Evolutionary conservation across 306 rosid genomes (phyloP).

Genomic region (Vicia villosa): DNA sequence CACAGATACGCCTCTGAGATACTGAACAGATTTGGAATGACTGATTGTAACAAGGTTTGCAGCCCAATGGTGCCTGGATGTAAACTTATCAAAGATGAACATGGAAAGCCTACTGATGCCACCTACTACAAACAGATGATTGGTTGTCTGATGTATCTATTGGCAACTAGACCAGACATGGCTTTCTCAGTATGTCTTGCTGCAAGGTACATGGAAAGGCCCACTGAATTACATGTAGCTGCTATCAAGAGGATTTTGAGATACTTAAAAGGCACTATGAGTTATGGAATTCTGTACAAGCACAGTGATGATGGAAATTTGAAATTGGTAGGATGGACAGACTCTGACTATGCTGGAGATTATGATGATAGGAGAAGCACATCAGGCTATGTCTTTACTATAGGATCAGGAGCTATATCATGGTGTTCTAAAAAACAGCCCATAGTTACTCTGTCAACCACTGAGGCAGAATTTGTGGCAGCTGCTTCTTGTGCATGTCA

Average conservation of each 20-base stretch:
- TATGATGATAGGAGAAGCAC: background rate
- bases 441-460: no score
- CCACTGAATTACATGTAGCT: background rate
- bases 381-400: background rate
- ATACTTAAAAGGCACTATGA: background rate
- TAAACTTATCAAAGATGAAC: background rate
- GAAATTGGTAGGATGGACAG: background rate
- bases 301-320: background rate
- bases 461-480: no score
- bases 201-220: background rate
- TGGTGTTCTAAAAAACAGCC: no score
- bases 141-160: background rate
- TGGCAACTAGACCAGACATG: background rate
- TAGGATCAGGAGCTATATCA: no score
- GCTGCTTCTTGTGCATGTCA: no score
- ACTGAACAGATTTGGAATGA: background rate
- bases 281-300: background rate
- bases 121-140: background rate
- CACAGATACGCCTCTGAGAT: background rate
- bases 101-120: background rate
- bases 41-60: background rate
- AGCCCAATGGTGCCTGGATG: background rate
- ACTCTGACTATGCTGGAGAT: background rate
- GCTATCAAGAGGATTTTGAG: background rate
- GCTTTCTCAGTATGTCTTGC: background rate